These are phyloP conservation scores for Ehretia macrophylla DNA, from an alignment of 257 asterid species.

Conservation along the genomic window DNA sequence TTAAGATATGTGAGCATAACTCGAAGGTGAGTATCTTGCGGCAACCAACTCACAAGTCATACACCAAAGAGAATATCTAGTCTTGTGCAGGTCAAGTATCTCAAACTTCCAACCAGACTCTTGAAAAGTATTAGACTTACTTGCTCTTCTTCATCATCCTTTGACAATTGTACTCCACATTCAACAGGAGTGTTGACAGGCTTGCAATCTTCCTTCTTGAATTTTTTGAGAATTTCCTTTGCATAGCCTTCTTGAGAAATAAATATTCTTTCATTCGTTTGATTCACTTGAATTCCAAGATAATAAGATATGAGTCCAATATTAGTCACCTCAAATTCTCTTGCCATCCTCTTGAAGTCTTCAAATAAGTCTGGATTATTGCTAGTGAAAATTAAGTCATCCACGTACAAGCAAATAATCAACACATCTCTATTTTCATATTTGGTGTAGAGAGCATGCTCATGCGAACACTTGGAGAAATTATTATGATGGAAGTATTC, in stretches of 20 bases:
- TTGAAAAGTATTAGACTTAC: too few relatives aligned
- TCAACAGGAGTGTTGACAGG: conserved; percentile 1
- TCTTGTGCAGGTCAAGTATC: too few relatives aligned
- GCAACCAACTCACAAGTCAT: too few relatives aligned
- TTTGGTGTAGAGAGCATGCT: background rate
- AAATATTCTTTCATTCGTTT: background rate
- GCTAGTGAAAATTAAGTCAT: background rate
- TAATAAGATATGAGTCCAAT: background rate
- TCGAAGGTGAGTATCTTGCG: too few relatives aligned
- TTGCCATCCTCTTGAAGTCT: conserved; percentile 7
- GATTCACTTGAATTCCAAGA: conserved; percentile 3
- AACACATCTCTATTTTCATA: background rate
- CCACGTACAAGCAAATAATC: background rate
- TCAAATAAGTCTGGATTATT: background rate
- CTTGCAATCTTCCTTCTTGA: background rate
- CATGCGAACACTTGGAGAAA: background rate
- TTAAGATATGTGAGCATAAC: too few relatives aligned
- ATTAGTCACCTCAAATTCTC: background rate
- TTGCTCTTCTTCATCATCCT: too few relatives aligned
- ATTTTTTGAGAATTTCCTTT: background rate
- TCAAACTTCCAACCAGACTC: too few relatives aligned
- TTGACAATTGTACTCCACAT: too few relatives aligned
- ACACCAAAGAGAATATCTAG: too few relatives aligned
- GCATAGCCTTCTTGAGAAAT: background rate
- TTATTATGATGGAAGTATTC: background rate